Evolutionary conservation across 495 filamentous ascomycete species (phyloP).

Genomic region (Aspergillus avenaceus): DNA sequence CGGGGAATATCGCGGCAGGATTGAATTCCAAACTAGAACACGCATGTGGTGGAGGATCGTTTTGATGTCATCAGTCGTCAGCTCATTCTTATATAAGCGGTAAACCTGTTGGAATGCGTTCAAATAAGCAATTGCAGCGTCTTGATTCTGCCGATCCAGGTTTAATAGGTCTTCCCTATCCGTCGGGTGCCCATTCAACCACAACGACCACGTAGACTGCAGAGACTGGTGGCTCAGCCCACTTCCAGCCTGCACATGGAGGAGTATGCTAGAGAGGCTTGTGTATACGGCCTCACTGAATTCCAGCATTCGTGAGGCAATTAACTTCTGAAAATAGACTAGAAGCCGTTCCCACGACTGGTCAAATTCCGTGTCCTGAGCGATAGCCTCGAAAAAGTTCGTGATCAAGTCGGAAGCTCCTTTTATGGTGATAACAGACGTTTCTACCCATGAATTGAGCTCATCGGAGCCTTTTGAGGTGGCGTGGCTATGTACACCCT

Average conservation of each 20-base stretch:
- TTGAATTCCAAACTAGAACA: conserved; percentile 64
- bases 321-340: conserved; percentile 55
- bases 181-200: conserved; percentile 60
- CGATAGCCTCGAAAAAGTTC: conserved; percentile 60
- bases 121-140: conserved; percentile 74
- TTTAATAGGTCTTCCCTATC: conserved; percentile 42
- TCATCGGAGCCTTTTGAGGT: conserved; percentile 23
- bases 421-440: conserved; percentile 66
- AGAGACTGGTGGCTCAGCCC: conserved; percentile 55
- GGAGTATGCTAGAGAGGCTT: conserved; percentile 62
- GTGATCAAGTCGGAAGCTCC: conserved; percentile 65
- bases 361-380: conserved; percentile 52
- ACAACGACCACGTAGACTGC: conserved; percentile 66
- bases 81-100: conserved; percentile 62
- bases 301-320: conserved; percentile 58
- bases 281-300: conserved; percentile 70
- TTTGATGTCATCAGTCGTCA: conserved; percentile 56
- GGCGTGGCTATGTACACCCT: conserved; percentile 18
- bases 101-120: conserved; percentile 74
- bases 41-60: conserved; percentile 49
- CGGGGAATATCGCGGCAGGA: conserved; percentile 69
- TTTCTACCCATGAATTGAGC: conserved; percentile 66
- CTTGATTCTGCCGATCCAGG: conserved; percentile 59
- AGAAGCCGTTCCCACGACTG: conserved; percentile 68
- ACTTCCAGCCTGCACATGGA: conserved; percentile 41